phyloP scores from a whole-genome alignment of 176 grass and related monocot species.

The Lolium perenne region DNA sequence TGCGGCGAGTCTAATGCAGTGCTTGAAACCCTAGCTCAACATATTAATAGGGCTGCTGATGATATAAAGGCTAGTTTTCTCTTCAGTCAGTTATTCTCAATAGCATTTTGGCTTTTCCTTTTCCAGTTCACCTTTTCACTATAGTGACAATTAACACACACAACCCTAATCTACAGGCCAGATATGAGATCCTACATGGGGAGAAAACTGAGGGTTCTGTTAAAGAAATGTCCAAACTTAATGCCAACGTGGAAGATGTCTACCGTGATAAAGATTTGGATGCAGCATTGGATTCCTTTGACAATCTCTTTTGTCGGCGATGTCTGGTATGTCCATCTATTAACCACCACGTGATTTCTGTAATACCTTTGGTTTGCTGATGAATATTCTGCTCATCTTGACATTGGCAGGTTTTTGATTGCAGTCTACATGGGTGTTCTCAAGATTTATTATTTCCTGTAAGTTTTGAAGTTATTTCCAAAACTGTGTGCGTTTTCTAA shows the following conservation, averaged over 20 bases:
- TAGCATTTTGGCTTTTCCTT: constrained; percentile 35
- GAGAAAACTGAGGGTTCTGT: constrained; percentile 61
- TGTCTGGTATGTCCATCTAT: constrained; percentile 68
- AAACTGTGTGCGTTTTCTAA: constrained; percentile 32
- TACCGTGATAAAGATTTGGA: constrained; percentile 88
- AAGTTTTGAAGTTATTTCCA: constrained; percentile 62
- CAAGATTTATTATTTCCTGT: constrained; percentile 96
- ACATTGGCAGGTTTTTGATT: constrained; percentile 83
- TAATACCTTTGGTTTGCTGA: constrained; percentile 41
- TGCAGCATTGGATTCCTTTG: constrained; percentile 96
- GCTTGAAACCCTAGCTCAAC: constrained; percentile 66
- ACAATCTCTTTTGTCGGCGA: constrained; percentile 95
- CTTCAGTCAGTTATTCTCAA: constrained; percentile 19
- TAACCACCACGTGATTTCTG: constrained; percentile 21
- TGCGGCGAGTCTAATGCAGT: constrained; percentile 64
- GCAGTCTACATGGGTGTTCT: constrained; percentile 96
- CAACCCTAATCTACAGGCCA: constrained; percentile 70
- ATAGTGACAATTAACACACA: constrained; percentile 33
- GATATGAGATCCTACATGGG: constrained; percentile 64
- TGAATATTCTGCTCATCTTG: constrained; percentile 44
- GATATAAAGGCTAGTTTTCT: constrained; percentile 82
- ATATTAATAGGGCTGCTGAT: constrained; percentile 60
- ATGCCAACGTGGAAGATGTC: constrained; percentile 66
- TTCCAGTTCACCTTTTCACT: constrained; percentile 40
- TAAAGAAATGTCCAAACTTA: constrained; percentile 58